phyloP scores from a whole-genome alignment of 352 stramenopile species.

The Phytophthora aleatoria region DNA sequence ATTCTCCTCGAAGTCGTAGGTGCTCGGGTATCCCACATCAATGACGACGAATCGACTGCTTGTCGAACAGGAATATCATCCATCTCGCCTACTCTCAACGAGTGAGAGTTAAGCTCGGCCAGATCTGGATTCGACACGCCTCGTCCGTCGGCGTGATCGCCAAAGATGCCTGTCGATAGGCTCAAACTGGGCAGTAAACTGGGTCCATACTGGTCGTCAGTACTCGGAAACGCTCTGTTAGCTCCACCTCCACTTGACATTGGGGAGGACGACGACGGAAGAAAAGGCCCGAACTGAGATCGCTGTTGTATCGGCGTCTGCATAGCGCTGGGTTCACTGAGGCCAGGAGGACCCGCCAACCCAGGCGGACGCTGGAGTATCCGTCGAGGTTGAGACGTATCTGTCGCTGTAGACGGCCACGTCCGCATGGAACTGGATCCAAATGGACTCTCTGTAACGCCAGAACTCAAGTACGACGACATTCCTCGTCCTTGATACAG shows the following conservation, averaged over 20 bases:
- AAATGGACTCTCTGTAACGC: conserved; percentile 16
- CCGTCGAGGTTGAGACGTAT: conserved; percentile 39
- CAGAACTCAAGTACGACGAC: conserved; percentile 23
- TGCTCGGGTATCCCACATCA: conserved; percentile 15
- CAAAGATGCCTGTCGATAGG: conserved; percentile 34
- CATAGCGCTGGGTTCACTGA: conserved; percentile 14
- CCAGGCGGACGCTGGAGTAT: conserved; percentile 54
- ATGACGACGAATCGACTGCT: conserved; percentile 18
- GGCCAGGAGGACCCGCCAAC: conserved; percentile 38
- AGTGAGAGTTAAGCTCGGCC: conserved; percentile 74
- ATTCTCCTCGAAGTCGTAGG: conserved; percentile 34
- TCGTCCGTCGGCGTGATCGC: conserved; percentile 14
- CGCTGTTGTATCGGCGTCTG: conserved; percentile 4
- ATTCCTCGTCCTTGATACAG: conserved; percentile 21
- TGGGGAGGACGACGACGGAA: conserved; percentile 11
- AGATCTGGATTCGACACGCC: conserved; percentile 52
- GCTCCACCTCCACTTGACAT: conserved; percentile 11
- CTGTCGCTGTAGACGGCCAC: conserved; percentile 12
- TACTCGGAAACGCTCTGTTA: conserved; percentile 19
- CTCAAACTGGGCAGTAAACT: conserved; percentile 39
- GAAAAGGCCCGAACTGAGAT: conserved; percentile 23
- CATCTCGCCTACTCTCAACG: conserved; percentile 54
- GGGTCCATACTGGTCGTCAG: conserved; percentile 28
- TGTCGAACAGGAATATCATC: conserved; percentile 18
- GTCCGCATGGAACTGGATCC: conserved; percentile 8